Base-by-base conservation (phyloP, 768 basidiomycete genomes). In the Boletus rubescentipes region DNA sequence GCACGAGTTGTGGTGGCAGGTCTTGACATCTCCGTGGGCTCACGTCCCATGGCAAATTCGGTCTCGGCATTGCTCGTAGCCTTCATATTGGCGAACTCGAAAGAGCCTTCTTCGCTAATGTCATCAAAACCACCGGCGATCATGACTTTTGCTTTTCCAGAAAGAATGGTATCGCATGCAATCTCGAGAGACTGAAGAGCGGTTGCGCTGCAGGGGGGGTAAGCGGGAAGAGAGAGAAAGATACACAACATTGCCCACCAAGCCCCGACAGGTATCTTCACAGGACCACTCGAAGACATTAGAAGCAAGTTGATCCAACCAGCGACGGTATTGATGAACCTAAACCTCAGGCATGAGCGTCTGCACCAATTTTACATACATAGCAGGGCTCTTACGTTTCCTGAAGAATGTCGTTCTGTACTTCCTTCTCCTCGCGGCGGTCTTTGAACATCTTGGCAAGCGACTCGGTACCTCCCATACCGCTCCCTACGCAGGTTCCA, bases 1-100 rank as follows among this genome's bases (percentile, higher is more conserved):
- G 94, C 82, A 68, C 97, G 92, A 60, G 96, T 98, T 10, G 89
- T 91, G 1, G 96, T 98, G 10, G 96, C 89, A 15, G 97, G 97
- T 53, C 97, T 89, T 42, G 97, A 99, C 90, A 98, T 95, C 72
- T 99, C 97, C 36, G 91, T 93, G 7, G 97, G 95, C 72, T 99
- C 97, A 61, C 97, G 94, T 57, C 97, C 97, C 90, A 97, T 97
- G 4, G 95, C 96, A 66, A 98, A 91, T 72, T 99, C 97, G 30
- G 92, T 92, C 72, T 94, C 92, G 1, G 95, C 88, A 66, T 96
- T 98, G 74, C 90, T 93, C 6, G 97, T 99, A 1, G 97, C 97
- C 74, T 98, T 97, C 97, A 99, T 99, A 78, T 98, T 98, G 46
- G 94, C 97, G 73, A 99, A 99, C 72, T 99, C 96, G 71, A 87